phyloP scores from a whole-genome alignment of 805 yeast genomes.

The Nakazawaea sp. region DNA sequence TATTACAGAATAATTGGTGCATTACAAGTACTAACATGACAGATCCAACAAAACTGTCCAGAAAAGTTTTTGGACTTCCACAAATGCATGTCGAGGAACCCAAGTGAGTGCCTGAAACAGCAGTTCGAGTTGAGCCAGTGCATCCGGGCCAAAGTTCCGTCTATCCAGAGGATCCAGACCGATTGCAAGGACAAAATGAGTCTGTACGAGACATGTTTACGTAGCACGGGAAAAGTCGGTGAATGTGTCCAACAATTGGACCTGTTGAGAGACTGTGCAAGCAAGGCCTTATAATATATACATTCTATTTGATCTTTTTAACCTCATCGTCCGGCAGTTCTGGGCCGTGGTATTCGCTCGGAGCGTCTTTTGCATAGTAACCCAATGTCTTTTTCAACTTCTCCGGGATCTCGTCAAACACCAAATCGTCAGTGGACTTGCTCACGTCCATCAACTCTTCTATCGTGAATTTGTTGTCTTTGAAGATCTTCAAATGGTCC shows the following conservation, averaged over 20 bases:
- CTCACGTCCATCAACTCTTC: constrained; percentile 71
- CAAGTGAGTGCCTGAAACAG: constrained; percentile 44
- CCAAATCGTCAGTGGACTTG: constrained; percentile 58
- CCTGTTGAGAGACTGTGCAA: constrained; percentile 53
- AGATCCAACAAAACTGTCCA: constrained; percentile 71
- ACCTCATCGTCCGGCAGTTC: constrained; percentile 9
- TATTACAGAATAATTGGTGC: not conserved
- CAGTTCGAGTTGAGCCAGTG: constrained; percentile 57
- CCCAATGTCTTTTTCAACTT: constrained; percentile 44
- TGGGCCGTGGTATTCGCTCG: constrained; percentile 28
- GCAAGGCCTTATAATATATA: not conserved
- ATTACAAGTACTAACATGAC: not conserved
- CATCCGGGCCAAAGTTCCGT: constrained; percentile 58
- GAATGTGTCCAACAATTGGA: constrained; percentile 49
- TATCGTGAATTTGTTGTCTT: constrained; percentile 70
- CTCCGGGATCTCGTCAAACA: constrained; percentile 62
- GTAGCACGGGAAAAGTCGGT: constrained; percentile 34
- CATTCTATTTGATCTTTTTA: constrained; percentile 4
- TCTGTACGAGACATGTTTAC: constrained; percentile 62
- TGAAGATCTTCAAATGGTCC: constrained; percentile 77
- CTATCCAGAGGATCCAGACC: constrained; percentile 60
- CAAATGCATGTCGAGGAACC: constrained; percentile 59
- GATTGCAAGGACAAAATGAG: constrained; percentile 52
- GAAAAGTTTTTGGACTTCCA: constrained; percentile 66
- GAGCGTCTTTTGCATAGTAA: constrained; percentile 64